Base-by-base conservation (phyloP, 495 filamentous ascomycete genomes). In the Polyplosphaeria fusca region DNA sequence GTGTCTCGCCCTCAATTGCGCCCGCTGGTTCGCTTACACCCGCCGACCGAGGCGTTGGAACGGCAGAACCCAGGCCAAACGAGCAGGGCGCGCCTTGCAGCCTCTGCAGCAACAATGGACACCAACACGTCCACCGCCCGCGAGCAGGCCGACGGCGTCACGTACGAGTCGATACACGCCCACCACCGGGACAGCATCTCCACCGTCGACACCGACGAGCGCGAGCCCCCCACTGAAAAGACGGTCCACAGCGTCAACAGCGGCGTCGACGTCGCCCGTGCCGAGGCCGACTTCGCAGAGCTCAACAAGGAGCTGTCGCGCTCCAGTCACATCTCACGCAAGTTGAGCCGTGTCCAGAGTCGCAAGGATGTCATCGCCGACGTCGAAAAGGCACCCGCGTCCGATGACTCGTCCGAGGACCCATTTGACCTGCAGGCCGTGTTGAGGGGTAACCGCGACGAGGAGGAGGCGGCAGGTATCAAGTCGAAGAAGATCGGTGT, bases 381-480 rank as follows among this genome's bases (percentile, higher is more conserved):
- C 66, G 67, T 82, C 18, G 79, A 83, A 55, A 80, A 80, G 47
- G 70, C 72, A 7, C 67, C 70, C 0, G 72, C 64, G 16, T 73
- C 73, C 5, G 79, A 77, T 5, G 70, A 70, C 1, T 73, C 75
- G 2, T 70, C 68, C 5, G 74, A 77, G 2, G 84, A 83, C 43
- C 73, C 72, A 16, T 95, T 91, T 70, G 80, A 93, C 59, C 70
- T 95, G 32, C 87, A 91, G 63, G 67, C 70, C 1, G 79, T 83
- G 13, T 70, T 95, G 58, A 75, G 85, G 28, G 88, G 89, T 2
- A 81, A 82, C 38, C 76, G 85, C 47, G 79, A 70, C 35, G 81
- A 84, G n/a, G 87, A 90, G 61, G 75, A 79, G 44, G 82, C 83
- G 51, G 83, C 86, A 11, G 89, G 89, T 2, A 92, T 93, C 62